Evolutionary conservation across 2,329 filamentous ascomycete genomes (phyloP), one percentile per base, ranked within the genome.

Genomic region (Cladophialophora carrionii): DNA sequence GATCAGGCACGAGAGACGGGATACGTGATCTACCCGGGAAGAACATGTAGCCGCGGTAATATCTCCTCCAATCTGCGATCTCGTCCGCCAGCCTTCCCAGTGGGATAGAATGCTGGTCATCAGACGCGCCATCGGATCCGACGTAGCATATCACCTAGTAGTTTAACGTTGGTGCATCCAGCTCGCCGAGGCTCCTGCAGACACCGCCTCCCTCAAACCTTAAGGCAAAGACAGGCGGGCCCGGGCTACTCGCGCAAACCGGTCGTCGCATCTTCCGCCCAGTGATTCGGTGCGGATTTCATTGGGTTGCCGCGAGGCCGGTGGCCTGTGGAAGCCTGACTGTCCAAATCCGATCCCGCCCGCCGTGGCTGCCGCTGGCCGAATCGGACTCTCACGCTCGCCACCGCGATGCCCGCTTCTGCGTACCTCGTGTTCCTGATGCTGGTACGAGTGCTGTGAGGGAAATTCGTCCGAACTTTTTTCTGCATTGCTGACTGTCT

Each of bases 71-170:
- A 51, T 51, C 20, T 12, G 20, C 14, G n/a, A 7, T n/a, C 41
- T 43, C 46, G 3, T 20, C 46, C n/a, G 9, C 43, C 43, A n/a
- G 7, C 22, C 22, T 49, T n/a, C n/a, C n/a, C n/a, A n/a, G n/a
- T n/a, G n/a, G n/a, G n/a, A n/a, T n/a, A n/a, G n/a, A n/a, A n/a
- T 48, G 20, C n/a, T 26, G 48, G 48, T 51, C 48, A 26, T 51
- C 48, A 51, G 48, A 22, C 12, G 24, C 48, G 20, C 48, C 8
- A 14, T 51, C 48, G 48, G 48, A 51, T 51, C 48, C 48, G 48
- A 51, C 48, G 10, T 20, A 12, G 20, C 20, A 26, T 51, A n/a
- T 51, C 26, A 3, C 26, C 26, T 6, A 29, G 26, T 5, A 8
- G 20, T 22, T 29, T 29, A 24, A 20, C 10, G 22, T 20, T 29